These are phyloP conservation scores for Cercis canadensis DNA, from an alignment of 306 rosid genomes.

Conservation along the genomic window DNA sequence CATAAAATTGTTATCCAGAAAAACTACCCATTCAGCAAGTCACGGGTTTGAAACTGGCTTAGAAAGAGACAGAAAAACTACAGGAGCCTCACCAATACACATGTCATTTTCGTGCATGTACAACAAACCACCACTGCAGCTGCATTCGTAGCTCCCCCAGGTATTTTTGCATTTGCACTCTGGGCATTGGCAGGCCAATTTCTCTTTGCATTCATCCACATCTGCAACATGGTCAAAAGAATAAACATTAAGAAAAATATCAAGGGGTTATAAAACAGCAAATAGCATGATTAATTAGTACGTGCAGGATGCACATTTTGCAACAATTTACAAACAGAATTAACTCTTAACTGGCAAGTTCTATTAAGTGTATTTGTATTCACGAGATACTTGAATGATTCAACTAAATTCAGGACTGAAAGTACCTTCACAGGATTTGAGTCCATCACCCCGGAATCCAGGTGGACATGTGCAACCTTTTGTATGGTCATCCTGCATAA, in stretches of 20 bases:
- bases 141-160: slow-evolving; percentile 93
- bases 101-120: slow-evolving; percentile 77
- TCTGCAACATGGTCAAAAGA: slow-evolving; percentile 54
- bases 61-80: slow-evolving; percentile 17
- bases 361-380: slow-evolving; percentile 13
- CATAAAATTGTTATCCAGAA: no score
- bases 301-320: background rate
- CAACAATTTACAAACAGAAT: slow-evolving; percentile 1
- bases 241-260: slow-evolving; percentile 15
- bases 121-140: slow-evolving; percentile 66
- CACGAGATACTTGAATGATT: background rate
- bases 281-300: slow-evolving; percentile 6
- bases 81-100: slow-evolving; percentile 67
- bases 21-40: background rate
- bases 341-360: background rate
- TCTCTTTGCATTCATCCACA: slow-evolving; percentile 87
- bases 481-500: slow-evolving; percentile 66
- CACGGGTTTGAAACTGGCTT: background rate
- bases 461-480: slow-evolving; percentile 87
- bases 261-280: slow-evolving; percentile 3
- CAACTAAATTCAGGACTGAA: slow-evolving; percentile 22
- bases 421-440: slow-evolving; percentile 77
- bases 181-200: slow-evolving; percentile 76
- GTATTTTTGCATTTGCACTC: slow-evolving; percentile 85
- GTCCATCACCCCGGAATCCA: slow-evolving; percentile 92